A percentile compares a stretch with the other conserved stretches of the same genome.
These are phyloP conservation scores for Tubosaeta sp. DNA, from an alignment of 768 basidiomycete species.

Conservation along the genomic window DNA sequence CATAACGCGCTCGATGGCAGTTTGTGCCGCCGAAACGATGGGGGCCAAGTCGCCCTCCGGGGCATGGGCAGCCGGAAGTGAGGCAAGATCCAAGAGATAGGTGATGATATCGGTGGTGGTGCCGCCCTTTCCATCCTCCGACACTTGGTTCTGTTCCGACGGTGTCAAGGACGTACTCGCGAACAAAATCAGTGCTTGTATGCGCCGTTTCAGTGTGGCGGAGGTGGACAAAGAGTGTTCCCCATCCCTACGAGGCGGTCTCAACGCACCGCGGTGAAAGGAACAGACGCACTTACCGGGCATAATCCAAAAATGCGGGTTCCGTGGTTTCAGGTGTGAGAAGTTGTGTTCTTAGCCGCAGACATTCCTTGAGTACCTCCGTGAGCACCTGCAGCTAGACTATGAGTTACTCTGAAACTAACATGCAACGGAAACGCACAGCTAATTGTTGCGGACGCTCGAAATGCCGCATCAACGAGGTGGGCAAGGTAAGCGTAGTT, in stretches of 20 bases:
- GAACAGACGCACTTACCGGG: constrained; percentile 35
- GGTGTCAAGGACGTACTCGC: constrained; percentile 49
- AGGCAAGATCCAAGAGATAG: constrained; percentile 46
- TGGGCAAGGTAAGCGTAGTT: constrained; percentile 59
- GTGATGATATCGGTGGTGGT: constrained; percentile 43
- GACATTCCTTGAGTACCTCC: constrained; percentile 63
- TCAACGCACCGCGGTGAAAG: neutral
- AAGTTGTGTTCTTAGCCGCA: constrained; percentile 49
- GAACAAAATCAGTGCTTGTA: constrained; percentile 65
- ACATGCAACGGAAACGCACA: constrained; percentile 35
- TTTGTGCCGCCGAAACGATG: constrained; percentile 44
- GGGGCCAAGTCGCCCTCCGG: constrained; percentile 39
- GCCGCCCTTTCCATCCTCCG: constrained; percentile 12
- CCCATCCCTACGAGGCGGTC: constrained; percentile 44
- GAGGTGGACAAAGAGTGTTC: constrained; percentile 48
- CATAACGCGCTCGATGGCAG: constrained; percentile 51
- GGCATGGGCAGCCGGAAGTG: constrained; percentile 27
- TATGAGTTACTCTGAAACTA: neutral
- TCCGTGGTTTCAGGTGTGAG: constrained; percentile 33
- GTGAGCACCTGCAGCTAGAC: constrained; percentile 47
- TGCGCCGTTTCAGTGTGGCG: constrained; percentile 50
- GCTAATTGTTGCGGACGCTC: constrained; percentile 44
- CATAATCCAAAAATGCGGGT: constrained; percentile 52
- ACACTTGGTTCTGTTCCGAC: constrained; percentile 15
- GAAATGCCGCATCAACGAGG: constrained; percentile 59